A percentile compares a stretch with the other conserved stretches of the same genome.
Evolutionary conservation across 345 rosid genomes (phyloP).

Genomic region (Citrus trifoliata): DNA sequence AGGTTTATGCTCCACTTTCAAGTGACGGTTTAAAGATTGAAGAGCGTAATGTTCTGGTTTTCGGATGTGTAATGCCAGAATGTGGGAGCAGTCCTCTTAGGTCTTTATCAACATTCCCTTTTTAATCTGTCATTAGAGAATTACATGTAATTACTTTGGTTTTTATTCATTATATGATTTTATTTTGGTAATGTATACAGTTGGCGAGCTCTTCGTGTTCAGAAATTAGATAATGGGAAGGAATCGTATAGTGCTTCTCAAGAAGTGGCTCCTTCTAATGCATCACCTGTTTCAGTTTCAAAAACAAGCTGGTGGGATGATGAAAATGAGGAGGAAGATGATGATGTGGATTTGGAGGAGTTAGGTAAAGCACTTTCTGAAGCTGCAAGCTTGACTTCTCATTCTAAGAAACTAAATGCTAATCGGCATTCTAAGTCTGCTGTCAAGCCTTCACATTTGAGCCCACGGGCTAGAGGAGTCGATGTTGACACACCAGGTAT

Average conservation of each 20-base stretch:
- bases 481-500: slow-evolving; percentile 43
- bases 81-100: slow-evolving; percentile 64
- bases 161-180: not conserved
- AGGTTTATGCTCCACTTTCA: slow-evolving; percentile 81
- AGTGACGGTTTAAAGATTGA: slow-evolving; percentile 35
- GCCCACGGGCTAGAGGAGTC: slow-evolving; percentile 14
- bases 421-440: slow-evolving; percentile 21
- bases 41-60: slow-evolving; percentile 69
- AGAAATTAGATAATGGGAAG: slow-evolving; percentile 32
- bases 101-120: slow-evolving; percentile 27
- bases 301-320: slow-evolving; percentile 54
- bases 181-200: slow-evolving; percentile 29
- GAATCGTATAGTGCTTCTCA: slow-evolving; percentile 13
- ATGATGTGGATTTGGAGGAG: slow-evolving; percentile 60
- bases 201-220: slow-evolving; percentile 86
- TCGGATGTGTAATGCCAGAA: slow-evolving; percentile 51
- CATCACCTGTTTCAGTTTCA: slow-evolving; percentile 32
- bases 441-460: slow-evolving; percentile 29
- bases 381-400: slow-evolving; percentile 52
- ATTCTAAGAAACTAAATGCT: slow-evolving; percentile 33
- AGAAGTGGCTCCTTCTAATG: slow-evolving; percentile 6
- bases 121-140: not conserved
- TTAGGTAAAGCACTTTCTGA: slow-evolving; percentile 60
- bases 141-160: not conserved
- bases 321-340: slow-evolving; percentile 45